phyloP scores from a whole-genome alignment of 192 early-diverging fungal genomes.

The Backusella psychrophila region DNA sequence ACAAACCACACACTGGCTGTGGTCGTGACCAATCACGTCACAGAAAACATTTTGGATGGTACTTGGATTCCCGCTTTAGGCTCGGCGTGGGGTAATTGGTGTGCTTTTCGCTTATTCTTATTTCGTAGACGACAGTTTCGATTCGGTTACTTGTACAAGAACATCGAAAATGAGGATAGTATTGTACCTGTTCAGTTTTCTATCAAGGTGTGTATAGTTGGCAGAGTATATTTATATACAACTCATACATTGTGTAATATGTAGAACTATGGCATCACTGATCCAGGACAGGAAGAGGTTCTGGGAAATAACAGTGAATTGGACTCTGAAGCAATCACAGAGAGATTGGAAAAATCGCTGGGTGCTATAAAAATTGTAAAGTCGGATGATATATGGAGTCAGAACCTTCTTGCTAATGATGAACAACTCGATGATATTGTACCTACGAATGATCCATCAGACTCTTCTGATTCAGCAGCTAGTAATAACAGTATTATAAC shows the following conservation, averaged over 20 bases:
- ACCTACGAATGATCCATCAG: neutral
- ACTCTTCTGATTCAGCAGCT: neutral
- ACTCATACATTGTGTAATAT: neutral
- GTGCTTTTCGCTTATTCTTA: constrained; percentile 1
- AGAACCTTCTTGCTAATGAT: neutral
- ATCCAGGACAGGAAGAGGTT: neutral
- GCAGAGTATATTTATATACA: neutral
- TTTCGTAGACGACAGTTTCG: constrained; percentile 2
- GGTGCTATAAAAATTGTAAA: neutral
- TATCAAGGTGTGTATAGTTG: neutral
- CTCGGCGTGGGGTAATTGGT: constrained; percentile 7
- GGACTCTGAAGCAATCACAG: neutral
- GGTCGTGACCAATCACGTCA: constrained; percentile 15
- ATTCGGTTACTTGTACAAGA: neutral
- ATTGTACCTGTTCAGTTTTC: neutral
- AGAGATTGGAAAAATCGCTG: neutral
- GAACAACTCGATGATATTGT: neutral
- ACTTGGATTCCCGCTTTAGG: constrained; percentile 9
- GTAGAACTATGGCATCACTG: neutral
- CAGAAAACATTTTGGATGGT: neutral
- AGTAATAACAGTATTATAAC: neutral
- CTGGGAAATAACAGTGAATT: neutral
- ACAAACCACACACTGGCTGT: constrained; percentile 12
- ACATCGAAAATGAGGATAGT: neutral
- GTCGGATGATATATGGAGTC: neutral